Percentiles rank a stretch among this genome's conserved stretches.
These are phyloP conservation scores for Oryza glaberrima DNA, from an alignment of 176 grass and related monocot genomes.

Conservation along the genomic window DNA sequence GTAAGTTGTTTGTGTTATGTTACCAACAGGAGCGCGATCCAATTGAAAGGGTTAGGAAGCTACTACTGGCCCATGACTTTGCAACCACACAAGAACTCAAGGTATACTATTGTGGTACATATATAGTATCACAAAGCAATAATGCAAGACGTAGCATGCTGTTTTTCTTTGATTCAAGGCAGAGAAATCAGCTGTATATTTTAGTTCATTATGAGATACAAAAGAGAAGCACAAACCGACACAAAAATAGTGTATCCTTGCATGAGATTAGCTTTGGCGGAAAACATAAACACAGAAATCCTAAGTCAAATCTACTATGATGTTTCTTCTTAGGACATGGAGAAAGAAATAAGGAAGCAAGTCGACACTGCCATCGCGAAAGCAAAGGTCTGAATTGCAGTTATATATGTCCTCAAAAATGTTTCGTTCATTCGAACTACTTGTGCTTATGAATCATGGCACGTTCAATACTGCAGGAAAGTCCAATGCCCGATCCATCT, in stretches of 20 bases:
- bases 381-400: slow-evolving; percentile 66
- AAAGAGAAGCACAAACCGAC: neutral
- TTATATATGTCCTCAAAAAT: neutral
- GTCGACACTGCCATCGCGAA: slow-evolving; percentile 78
- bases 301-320: neutral
- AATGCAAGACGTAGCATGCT: neutral
- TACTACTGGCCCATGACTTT: slow-evolving; percentile 77
- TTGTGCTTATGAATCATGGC: slow-evolving; percentile 27
- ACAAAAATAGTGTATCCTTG: neutral
- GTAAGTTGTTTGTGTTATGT: slow-evolving; percentile 4
- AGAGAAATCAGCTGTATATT: neutral
- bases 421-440: neutral
- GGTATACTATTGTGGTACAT: slow-evolving; percentile 46
- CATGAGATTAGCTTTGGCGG: neutral
- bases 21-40: slow-evolving; percentile 77
- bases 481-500: slow-evolving; percentile 74
- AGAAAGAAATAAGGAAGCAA: slow-evolving; percentile 83
- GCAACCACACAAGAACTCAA: slow-evolving; percentile 72
- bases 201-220: neutral
- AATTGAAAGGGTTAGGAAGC: slow-evolving; percentile 79
- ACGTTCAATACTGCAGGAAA: slow-evolving; percentile 55
- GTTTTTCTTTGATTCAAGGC: neutral
- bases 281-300: neutral
- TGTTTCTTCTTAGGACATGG: slow-evolving; percentile 60
- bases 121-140: neutral